Percentiles rank a stretch among this genome's conserved stretches.
Conservation (phyloP, 805 yeast species). For the Scheffersomyces lignosus region DNA sequence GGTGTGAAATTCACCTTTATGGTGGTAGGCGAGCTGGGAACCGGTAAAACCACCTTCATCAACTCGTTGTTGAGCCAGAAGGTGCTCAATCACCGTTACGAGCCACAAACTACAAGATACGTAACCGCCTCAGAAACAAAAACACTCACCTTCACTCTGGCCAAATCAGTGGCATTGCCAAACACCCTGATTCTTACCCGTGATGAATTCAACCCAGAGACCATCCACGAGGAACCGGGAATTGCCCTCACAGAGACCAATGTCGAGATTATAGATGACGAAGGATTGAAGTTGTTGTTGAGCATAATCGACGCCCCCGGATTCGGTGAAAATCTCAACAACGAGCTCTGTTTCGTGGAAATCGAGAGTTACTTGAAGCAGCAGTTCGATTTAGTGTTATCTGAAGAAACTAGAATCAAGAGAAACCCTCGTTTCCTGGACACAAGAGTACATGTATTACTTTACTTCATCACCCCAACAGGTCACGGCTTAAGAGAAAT, state of each 20-base stretch:
- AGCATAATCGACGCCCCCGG: slow-evolving; percentile 74
- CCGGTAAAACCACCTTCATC: slow-evolving; percentile 76
- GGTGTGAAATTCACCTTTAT: slow-evolving; percentile 73
- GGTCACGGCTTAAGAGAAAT: slow-evolving; percentile 80
- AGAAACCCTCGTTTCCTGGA: slow-evolving; percentile 84
- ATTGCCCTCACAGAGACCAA: slow-evolving; percentile 69
- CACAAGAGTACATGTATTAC: slow-evolving; percentile 72
- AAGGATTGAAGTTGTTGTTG: slow-evolving; percentile 53
- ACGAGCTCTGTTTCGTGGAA: slow-evolving; percentile 65
- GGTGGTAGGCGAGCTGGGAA: slow-evolving; percentile 72
- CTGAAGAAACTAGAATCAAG: slow-evolving; percentile 82
- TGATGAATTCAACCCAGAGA: slow-evolving; percentile 57
- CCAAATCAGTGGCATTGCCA: slow-evolving; percentile 54
- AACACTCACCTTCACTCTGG: slow-evolving; percentile 57
- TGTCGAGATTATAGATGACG: slow-evolving; percentile 62
- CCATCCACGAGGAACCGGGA: slow-evolving; percentile 70
- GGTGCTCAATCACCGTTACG: slow-evolving; percentile 60
- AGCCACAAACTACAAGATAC: slow-evolving; percentile 27
- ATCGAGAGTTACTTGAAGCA: slow-evolving; percentile 67
- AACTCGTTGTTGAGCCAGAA: slow-evolving; percentile 65
- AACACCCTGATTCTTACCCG: slow-evolving; percentile 58
- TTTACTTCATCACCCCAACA: slow-evolving; percentile 75
- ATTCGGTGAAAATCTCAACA: slow-evolving; percentile 74
- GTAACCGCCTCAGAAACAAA: slow-evolving; percentile 35
- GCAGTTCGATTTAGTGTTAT: slow-evolving; percentile 75